Evolutionary conservation across 2,329 filamentous ascomycete species (phyloP).

Genomic region (Didymella glomerata): DNA sequence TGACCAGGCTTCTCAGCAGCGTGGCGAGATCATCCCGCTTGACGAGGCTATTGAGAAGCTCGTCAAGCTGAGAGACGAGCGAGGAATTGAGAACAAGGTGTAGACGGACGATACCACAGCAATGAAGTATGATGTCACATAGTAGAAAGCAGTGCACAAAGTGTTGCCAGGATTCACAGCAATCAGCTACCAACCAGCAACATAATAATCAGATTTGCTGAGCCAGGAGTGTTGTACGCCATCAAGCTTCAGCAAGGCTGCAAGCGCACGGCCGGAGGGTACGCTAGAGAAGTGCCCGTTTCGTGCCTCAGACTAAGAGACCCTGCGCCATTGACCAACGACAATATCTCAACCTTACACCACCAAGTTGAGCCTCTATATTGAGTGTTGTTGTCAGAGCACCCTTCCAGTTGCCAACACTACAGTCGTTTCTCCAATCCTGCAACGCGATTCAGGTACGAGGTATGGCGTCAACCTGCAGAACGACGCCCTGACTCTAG

Average conservation of each 20-base stretch:
- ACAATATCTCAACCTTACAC: background rate
- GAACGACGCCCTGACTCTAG: conserved; percentile 18
- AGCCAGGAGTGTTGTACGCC: background rate
- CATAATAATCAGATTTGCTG: background rate
- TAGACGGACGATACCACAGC: conserved; percentile 11
- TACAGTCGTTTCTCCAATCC: background rate
- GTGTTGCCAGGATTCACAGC: conserved; percentile 1
- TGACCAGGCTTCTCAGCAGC: conserved; percentile 67
- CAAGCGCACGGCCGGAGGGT: conserved; percentile 5
- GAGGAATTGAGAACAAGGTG: conserved; percentile 48
- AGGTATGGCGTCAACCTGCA: conserved; percentile 28
- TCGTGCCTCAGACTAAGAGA: conserved; percentile 11
- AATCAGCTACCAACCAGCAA: background rate
- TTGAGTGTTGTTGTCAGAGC: background rate
- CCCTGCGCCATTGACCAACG: background rate
- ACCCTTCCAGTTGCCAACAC: background rate
- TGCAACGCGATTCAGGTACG: conserved; percentile 8
- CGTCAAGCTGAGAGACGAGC: conserved; percentile 54
- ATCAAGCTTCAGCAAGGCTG: background rate
- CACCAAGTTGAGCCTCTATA: background rate
- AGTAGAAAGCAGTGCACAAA: conserved; percentile 1
- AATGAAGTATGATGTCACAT: conserved; percentile 10
- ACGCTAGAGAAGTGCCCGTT: conserved; percentile 23
- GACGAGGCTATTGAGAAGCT: conserved; percentile 67
- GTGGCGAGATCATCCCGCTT: conserved; percentile 68